phyloP scores from a whole-genome alignment of 1,284 basidiomycete species.

The Ceratobasidium sp. region DNA sequence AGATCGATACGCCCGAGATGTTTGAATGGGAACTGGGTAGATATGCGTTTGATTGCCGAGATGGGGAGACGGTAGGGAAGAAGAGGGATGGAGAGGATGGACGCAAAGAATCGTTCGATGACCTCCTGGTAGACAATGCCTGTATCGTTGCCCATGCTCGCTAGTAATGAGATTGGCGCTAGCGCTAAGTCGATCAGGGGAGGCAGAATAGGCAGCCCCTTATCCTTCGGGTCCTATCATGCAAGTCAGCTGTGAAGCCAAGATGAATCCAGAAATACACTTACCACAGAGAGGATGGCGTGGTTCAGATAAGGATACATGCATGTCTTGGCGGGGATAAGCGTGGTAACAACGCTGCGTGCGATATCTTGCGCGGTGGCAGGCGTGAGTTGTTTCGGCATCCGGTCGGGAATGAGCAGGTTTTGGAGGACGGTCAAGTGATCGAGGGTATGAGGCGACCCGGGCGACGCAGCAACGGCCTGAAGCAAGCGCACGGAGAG shows the following conservation, averaged over 20 bases:
- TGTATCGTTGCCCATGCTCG: slow-evolving; percentile 2
- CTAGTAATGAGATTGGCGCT: slow-evolving; percentile 51
- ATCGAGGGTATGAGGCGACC: slow-evolving; percentile 56
- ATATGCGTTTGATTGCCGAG: slow-evolving; percentile 59
- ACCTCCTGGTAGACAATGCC: slow-evolving; percentile 40
- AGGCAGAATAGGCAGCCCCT: slow-evolving; percentile 56
- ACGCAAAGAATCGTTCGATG: slow-evolving; percentile 55
- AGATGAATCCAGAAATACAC: slow-evolving; percentile 30
- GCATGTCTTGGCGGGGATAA: slow-evolving; percentile 54
- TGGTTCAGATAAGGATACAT: slow-evolving; percentile 46
- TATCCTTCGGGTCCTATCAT: slow-evolving; percentile 42
- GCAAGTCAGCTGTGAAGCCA: neutral
- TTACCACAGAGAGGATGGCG: slow-evolving; percentile 46
- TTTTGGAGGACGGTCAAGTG: slow-evolving; percentile 31
- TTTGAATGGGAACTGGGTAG: slow-evolving; percentile 60
- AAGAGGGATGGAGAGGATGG: slow-evolving; percentile 70
- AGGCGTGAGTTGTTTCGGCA: slow-evolving; percentile 52
- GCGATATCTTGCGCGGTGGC: slow-evolving; percentile 56
- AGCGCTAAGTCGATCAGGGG: slow-evolving; percentile 58
- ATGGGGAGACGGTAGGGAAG: slow-evolving; percentile 75
- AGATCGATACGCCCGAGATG: slow-evolving; percentile 53
- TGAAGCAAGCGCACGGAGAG: slow-evolving; percentile 62
- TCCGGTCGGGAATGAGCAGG: slow-evolving; percentile 21
- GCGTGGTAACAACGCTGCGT: slow-evolving; percentile 57
- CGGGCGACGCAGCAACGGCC: slow-evolving; percentile 61